These are phyloP conservation scores for Craterostigma plantagineum DNA, from an alignment of 257 asterid genomes.

Conservation along the genomic window DNA sequence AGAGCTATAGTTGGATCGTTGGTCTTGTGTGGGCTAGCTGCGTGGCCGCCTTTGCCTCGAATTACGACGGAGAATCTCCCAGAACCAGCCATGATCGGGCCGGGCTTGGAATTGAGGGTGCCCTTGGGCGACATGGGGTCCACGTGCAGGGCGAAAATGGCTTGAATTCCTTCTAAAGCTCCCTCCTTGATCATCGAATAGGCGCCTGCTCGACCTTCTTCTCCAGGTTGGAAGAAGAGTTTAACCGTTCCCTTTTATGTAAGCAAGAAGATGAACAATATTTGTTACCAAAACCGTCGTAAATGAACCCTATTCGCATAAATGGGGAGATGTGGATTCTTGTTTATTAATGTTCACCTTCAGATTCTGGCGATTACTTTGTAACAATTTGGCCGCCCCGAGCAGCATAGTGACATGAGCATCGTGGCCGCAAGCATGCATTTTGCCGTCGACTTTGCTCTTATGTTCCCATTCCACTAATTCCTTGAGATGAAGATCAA, in stretches of 20 bases:
- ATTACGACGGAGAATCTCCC: slow-evolving; percentile 45
- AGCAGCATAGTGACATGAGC: slow-evolving; percentile 87
- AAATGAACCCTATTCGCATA: no score
- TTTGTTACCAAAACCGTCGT: no score
- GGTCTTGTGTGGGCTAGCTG: slow-evolving; percentile 58
- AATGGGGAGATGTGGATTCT: no score
- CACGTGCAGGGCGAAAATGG: slow-evolving; percentile 59
- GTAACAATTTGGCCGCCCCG: slow-evolving; percentile 83
- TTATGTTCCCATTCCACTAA: slow-evolving; percentile 82
- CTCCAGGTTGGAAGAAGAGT: slow-evolving; percentile 84
- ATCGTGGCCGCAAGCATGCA: slow-evolving; percentile 97
- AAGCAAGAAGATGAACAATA: not conserved
- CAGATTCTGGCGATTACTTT: slow-evolving; percentile 31
- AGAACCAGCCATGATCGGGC: slow-evolving; percentile 63
- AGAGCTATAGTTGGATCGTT: slow-evolving; percentile 57
- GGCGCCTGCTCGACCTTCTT: slow-evolving; percentile 83
- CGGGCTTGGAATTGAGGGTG: slow-evolving; percentile 40
- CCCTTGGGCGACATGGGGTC: slow-evolving; percentile 33
- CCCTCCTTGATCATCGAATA: slow-evolving; percentile 46
- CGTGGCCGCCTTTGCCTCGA: slow-evolving; percentile 75
- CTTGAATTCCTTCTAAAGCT: slow-evolving; percentile 47
- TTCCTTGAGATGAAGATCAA: slow-evolving; percentile 34
- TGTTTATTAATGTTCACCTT: slow-evolving; percentile 30
- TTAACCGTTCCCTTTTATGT: slow-evolving; percentile 64
- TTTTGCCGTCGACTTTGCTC: slow-evolving; percentile 70